Conservation (phyloP, 345 rosid species). For the Aquilaria malaccensis region DNA sequence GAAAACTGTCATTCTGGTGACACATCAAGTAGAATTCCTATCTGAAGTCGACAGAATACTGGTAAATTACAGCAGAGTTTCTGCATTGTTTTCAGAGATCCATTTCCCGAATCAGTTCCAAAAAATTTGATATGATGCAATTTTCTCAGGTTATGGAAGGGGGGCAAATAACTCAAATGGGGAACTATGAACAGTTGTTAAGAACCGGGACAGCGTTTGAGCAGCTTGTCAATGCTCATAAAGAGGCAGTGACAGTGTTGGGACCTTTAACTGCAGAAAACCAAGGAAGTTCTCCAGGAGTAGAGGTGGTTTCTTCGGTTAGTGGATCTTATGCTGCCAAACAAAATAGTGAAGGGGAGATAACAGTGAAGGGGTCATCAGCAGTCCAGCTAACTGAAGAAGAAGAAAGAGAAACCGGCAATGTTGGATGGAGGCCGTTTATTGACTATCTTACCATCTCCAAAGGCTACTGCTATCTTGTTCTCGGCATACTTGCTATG, state of each 20-base stretch:
- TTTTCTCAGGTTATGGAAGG: conserved; percentile 49
- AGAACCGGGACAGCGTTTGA: conserved; percentile 52
- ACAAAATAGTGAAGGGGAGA: conserved; percentile 24
- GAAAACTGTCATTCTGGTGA: conserved; percentile 68
- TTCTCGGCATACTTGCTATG: conserved; percentile 24
- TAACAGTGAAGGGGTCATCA: conserved; percentile 16
- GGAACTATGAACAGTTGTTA: conserved; percentile 55
- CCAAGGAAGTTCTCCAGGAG: conserved; percentile 11
- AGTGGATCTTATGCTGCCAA: conserved; percentile 12
- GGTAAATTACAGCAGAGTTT: conserved; percentile 23
- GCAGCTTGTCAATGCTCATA: conserved; percentile 70
- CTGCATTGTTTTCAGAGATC: neutral
- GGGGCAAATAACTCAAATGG: conserved; percentile 49
- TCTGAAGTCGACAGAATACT: conserved; percentile 50
- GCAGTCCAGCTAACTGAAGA: conserved; percentile 59
- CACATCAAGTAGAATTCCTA: conserved; percentile 88
- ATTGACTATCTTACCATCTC: conserved; percentile 53
- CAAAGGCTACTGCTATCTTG: conserved; percentile 30
- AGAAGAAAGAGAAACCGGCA: conserved; percentile 54
- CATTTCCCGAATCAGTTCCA: neutral
- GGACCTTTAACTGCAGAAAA: conserved; percentile 27
- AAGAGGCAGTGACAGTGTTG: conserved; percentile 39
- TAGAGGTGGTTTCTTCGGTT: conserved; percentile 9
- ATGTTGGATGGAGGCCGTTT: conserved; percentile 59
- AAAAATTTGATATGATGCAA: neutral